phyloP scores from a whole-genome alignment of 2,329 filamentous ascomycete genomes.

The Aspergillus novoparasiticus region DNA sequence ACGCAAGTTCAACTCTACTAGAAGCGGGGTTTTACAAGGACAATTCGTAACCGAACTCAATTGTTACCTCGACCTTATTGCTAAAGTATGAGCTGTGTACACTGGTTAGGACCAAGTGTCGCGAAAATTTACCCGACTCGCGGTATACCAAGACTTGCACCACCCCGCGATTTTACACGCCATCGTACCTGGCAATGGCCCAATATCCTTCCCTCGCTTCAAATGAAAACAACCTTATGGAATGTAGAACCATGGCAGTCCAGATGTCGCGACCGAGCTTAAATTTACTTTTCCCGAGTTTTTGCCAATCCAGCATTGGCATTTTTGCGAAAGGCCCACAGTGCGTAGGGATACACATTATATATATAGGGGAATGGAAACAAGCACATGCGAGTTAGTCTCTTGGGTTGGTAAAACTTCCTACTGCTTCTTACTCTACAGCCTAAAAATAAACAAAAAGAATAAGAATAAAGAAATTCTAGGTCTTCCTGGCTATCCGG shows the following conservation, averaged over 20 bases:
- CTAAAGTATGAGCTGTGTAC: background rate
- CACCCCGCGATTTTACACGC: background rate
- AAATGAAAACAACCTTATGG: background rate
- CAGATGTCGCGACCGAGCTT: background rate
- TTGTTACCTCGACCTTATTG: accelerated
- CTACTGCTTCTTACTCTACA: no score
- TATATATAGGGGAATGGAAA: background rate
- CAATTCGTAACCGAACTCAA: background rate
- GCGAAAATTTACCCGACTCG: background rate
- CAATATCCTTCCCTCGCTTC: background rate
- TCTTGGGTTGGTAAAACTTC: background rate
- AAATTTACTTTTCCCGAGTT: background rate
- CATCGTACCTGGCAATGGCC: background rate
- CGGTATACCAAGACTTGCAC: background rate
- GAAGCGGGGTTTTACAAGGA: background rate
- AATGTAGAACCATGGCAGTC: background rate
- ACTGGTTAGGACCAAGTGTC: background rate
- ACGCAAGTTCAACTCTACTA: no score
- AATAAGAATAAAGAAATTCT: background rate
- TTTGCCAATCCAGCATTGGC: background rate
- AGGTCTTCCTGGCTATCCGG: background rate
- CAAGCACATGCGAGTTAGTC: background rate
- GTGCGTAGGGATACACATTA: accelerated
- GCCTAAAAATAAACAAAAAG: background rate
- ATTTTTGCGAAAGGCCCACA: background rate